A percentile compares a stretch with the other conserved stretches of the same genome.
These are phyloP conservation scores for Pseudogymnoascus sp. DNA, from an alignment of 2,329 filamentous ascomycete species.

Conservation along the genomic window DNA sequence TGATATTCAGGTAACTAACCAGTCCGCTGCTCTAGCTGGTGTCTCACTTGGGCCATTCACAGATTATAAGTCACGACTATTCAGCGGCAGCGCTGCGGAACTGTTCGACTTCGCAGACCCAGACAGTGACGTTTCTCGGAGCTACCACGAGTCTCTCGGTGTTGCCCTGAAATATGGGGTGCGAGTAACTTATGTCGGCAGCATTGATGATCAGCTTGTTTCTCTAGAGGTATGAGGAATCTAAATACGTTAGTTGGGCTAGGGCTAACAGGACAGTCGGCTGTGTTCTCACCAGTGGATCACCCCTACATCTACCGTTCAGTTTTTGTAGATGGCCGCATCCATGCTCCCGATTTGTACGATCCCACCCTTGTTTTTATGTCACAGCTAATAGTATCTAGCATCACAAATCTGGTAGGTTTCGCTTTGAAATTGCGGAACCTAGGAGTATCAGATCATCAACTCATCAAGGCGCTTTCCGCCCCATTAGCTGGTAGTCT, in stretches of 20 bases:
- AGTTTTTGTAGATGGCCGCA: conserved; percentile 89
- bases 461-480: conserved; percentile 83
- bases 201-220: conserved; percentile 94
- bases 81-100: conserved; percentile 87
- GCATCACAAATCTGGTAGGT: conserved; percentile 81
- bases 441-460: conserved; percentile 86
- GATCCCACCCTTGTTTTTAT: conserved; percentile 22
- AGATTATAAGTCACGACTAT: conserved; percentile 82
- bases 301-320: conserved; percentile 93
- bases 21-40: conserved; percentile 57
- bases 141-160: conserved; percentile 71
- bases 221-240: conserved; percentile 67
- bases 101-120: conserved; percentile 88
- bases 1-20: conserved; percentile 15
- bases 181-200: conserved; percentile 80
- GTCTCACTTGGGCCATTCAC: conserved; percentile 90
- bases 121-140: conserved; percentile 72
- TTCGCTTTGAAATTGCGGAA: conserved; percentile 93
- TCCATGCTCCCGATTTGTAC: conserved; percentile 86
- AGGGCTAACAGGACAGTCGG: conserved; percentile 50
- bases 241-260: background rate
- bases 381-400: conserved; percentile 24
- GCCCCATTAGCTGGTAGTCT: conserved; percentile 83
- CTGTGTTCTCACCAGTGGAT: conserved; percentile 74
- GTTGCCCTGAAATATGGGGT: conserved; percentile 72